Conservation (phyloP, 306 rosid species). For the barrel medic (Medicago truncatula) region DNA sequence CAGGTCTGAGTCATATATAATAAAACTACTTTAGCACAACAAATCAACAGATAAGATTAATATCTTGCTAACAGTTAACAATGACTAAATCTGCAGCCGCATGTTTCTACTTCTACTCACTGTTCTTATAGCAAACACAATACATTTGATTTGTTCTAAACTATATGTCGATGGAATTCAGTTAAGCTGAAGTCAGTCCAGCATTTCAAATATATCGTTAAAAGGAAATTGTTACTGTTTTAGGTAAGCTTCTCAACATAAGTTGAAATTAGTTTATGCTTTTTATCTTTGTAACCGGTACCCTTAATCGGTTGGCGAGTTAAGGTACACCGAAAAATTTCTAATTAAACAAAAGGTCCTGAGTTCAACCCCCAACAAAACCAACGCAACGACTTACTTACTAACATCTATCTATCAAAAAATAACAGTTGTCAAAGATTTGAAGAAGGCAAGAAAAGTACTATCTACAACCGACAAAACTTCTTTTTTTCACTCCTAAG, state of each 20-base stretch:
- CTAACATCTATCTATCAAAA: neutral
- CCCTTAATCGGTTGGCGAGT: too few species aligned
- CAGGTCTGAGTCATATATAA: constrained; percentile 60
- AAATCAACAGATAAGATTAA: too few species aligned
- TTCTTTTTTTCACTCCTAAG: neutral
- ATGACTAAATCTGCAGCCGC: too few species aligned
- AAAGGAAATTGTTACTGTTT: neutral
- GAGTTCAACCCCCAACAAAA: neutral
- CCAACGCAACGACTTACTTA: neutral
- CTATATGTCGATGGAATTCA: neutral
- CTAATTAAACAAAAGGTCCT: neutral
- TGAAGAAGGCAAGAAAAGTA: neutral
- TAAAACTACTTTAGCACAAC: constrained; percentile 37
- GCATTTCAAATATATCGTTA: constrained; percentile 16
- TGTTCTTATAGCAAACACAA: constrained; percentile 14
- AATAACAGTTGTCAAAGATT: neutral
- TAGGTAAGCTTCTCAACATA: neutral
- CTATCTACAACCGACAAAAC: neutral
- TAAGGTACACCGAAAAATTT: too few species aligned
- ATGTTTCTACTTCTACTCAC: neutral
- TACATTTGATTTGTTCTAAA: neutral
- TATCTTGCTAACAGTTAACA: too few species aligned
- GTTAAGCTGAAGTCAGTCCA: constrained; percentile 7
- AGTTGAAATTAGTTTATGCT: neutral
- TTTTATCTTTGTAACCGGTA: too few species aligned